Evolutionary conservation across 495 filamentous ascomycete genomes (phyloP), one percentile per base, ranked within the genome.

Genomic region (Penicillium angulare): DNA sequence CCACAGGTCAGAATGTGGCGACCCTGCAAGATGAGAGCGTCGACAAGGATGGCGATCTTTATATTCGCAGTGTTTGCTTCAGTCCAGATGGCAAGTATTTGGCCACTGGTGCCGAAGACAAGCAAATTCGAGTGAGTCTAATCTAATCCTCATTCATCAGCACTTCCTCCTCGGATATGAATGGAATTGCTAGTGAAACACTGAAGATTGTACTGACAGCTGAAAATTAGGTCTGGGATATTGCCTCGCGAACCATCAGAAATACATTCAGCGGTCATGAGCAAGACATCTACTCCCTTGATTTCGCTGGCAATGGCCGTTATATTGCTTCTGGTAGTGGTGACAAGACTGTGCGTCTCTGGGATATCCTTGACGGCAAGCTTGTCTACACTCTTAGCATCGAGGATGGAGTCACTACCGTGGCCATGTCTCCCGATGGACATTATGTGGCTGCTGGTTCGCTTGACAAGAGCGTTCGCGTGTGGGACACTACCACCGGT

Each of bases 211-310:
- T 9, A 12, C 38, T 40, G 7, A 27, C 34, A 23, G 32, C 29
- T 39, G 22, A 32, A 31, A 16, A 17, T 9, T 24, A 92, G 88
- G 89, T 95, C 47, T 95, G 90, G 90, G 90, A 95, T 68, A 95
- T 95, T 55, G 76, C 75, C 41, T 74, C 71, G 21, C 79, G 86
- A 43, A 82, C 79, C 7, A 95, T 95, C 64, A 86, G 86, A 50
- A 84, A 89, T 53, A 89, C 87, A 3, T 93, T 95, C 69, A 69
- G 78, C 24, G 90, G 90, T 17, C 90, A 95, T 65, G 90, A 95
- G 67, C 90, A 95, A 65, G 90, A 95, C 51, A 95, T 95, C 53
- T 95, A 95, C 66, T 92, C 88, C n/a, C 76, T 95, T 8, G 90
- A 95, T 57, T 95, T 93, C 57, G 86, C 90, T 18, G 81, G 88